These are phyloP conservation scores for Talaromyces nanjingensis DNA, from an alignment of 495 filamentous ascomycete species.

Conservation along the genomic window DNA sequence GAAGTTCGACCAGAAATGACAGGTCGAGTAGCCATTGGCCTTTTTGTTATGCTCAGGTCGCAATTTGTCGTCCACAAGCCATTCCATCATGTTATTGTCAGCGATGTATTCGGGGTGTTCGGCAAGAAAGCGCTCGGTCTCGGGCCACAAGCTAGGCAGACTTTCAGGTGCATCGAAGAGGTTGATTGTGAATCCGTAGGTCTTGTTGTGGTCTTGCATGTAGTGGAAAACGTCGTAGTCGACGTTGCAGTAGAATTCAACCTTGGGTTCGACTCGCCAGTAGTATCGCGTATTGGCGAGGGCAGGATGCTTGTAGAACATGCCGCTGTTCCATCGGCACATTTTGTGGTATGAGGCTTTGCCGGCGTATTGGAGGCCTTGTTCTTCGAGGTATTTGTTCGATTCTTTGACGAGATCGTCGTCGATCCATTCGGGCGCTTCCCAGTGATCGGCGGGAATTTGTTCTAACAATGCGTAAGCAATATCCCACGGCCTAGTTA, in stretches of 20 bases:
- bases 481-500: background rate
- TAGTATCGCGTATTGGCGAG: constrained; percentile 80
- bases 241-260: constrained; percentile 98
- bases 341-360: constrained; percentile 96
- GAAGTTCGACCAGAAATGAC: constrained; percentile 99
- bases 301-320: constrained; percentile 95
- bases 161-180: constrained; percentile 85
- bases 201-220: constrained; percentile 96
- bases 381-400: constrained; percentile 70
- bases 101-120: constrained; percentile 76
- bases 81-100: constrained; percentile 76
- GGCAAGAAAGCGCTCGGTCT: constrained; percentile 81
- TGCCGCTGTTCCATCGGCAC: constrained; percentile 98
- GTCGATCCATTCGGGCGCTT: constrained; percentile 86
- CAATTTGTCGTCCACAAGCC: constrained; percentile 71
- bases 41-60: constrained; percentile 72
- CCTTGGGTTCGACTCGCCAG: constrained; percentile 98
- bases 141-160: constrained; percentile 90
- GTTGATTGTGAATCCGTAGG: constrained; percentile 98
- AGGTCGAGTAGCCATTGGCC: constrained; percentile 94
- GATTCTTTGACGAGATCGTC: constrained; percentile 78
- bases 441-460: constrained; percentile 94
- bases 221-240: constrained; percentile 99
- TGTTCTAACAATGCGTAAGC: constrained; percentile 43
- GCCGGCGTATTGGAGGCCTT: constrained; percentile 81